Base-by-base conservation (phyloP, 2,329 filamentous ascomycete species). In the Verticillium zaregamsianum region DNA sequence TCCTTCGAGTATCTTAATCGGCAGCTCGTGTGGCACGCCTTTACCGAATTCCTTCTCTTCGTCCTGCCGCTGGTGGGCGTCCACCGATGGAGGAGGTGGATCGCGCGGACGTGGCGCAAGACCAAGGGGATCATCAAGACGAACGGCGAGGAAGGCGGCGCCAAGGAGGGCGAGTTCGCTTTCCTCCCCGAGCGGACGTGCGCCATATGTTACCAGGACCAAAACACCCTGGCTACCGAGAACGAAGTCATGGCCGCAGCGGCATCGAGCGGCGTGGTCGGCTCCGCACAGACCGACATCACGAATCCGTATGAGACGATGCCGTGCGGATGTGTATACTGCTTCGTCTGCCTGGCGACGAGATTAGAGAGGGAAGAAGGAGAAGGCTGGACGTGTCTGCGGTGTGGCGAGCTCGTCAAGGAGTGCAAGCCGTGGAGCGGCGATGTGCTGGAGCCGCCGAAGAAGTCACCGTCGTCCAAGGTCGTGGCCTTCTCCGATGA, bases 11-110 rank as follows among this genome's bases (percentile, higher is more conserved):
- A 97, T 71, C 86, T 98, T 58, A 99, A 99, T 74, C 89, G 95
- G 57, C 95, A 99, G 77, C 86, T 99, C 12, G 95, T 99, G 40
- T 99, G 95, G 95, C 95, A 99, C 76, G 95, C 95, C n/a, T 97
- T 99, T 70, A 99, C 95, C 31, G 95, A 99, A 74, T 99, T 99
- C 69, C 81, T 99, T n/a, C 85, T 99, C 35, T 99, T 98, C 74
- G 85, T 98, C 20, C 82, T 99, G n/a, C 95, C 95, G 0, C 84
- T 99, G n/a, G 91, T 99, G 52, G 95, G 95, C 59, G 94, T 99
- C 68, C 90, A 91, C 70, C 86, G 93, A 66, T 99, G 95, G 95
- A 86, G 92, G 62, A 85, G 93, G 67, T 97, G 94, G 90, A 80
- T 97, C n/a, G 83, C 86, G 23, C 86, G 93, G 65, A 87, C 89